These are phyloP conservation scores for Nicotiana obtusifolia DNA, from an alignment of 257 asterid genomes.

Conservation along the genomic window DNA sequence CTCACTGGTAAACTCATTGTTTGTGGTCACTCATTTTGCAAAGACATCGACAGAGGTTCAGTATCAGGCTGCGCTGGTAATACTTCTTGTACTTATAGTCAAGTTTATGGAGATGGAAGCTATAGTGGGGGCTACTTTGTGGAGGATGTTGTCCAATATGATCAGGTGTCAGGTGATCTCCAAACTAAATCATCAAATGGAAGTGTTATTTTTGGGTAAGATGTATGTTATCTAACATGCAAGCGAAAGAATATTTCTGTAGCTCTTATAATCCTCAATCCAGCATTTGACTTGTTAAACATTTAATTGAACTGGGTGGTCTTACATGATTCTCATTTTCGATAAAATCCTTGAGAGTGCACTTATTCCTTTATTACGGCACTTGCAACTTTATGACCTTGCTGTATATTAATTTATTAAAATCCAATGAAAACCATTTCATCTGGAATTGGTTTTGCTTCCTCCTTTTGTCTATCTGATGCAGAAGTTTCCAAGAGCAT, in stretches of 20 bases:
- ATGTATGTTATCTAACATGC: slow-evolving; percentile 7
- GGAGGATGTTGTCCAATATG: slow-evolving; percentile 82
- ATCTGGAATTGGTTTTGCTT: not conserved
- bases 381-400: not conserved
- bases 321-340: not conserved
- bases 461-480: not conserved
- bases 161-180: slow-evolving; percentile 91
- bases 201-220: slow-evolving; percentile 94
- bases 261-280: not conserved
- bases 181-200: slow-evolving; percentile 78
- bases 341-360: not conserved
- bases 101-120: slow-evolving; percentile 91
- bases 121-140: slow-evolving; percentile 79
- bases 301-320: not conserved
- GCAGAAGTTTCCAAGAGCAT: not conserved
- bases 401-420: not conserved
- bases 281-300: not conserved
- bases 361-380: not conserved
- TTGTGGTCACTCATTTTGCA: slow-evolving; percentile 62
- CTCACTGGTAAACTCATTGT: slow-evolving; percentile 57
- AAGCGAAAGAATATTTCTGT: not conserved
- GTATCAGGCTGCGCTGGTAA: slow-evolving; percentile 58
- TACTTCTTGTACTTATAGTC: slow-evolving; percentile 68
- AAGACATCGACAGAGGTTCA: slow-evolving; percentile 47
- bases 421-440: not conserved